These are phyloP conservation scores for Fomitopsis pulvina DNA, from an alignment of 768 basidiomycete species.

Conservation along the genomic window DNA sequence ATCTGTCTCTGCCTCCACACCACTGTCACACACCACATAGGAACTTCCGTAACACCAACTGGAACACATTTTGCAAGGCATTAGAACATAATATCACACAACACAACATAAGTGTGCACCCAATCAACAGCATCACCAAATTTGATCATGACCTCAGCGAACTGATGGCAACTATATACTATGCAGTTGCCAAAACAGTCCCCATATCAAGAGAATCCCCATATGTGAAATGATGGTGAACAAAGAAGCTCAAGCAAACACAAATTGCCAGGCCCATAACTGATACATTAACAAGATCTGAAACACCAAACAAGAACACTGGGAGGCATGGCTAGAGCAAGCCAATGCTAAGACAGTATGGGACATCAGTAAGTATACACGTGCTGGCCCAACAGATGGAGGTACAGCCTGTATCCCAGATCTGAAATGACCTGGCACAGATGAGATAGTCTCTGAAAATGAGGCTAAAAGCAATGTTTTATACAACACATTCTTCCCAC, in stretches of 20 bases:
- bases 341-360: slow-evolving; percentile 13
- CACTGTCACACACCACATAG: neutral
- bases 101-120: slow-evolving; percentile 26
- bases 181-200: slow-evolving; percentile 11
- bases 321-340: slow-evolving; percentile 18
- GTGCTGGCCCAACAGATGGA: slow-evolving; percentile 4
- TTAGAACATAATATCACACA: neutral
- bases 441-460: slow-evolving; percentile 3
- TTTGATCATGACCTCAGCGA: slow-evolving; percentile 8
- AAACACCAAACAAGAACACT: slow-evolving; percentile 17
- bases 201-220: slow-evolving; percentile 15
- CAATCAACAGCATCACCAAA: slow-evolving; percentile 21
- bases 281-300: slow-evolving; percentile 11
- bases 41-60: too few species aligned
- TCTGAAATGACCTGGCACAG: neutral
- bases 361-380: slow-evolving; percentile 10
- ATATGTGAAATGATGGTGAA: slow-evolving; percentile 30
- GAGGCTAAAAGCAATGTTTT: slow-evolving; percentile 13
- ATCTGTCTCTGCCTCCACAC: slow-evolving; percentile 27
- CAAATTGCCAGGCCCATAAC: slow-evolving; percentile 10
- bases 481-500: slow-evolving; percentile 24
- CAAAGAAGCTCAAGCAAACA: slow-evolving; percentile 18
- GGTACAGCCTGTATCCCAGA: slow-evolving; percentile 15
- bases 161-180: slow-evolving; percentile 9
- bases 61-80: too few species aligned